Base-by-base conservation (phyloP, 805 yeast species). In the Pichia phayaonensis region DNA sequence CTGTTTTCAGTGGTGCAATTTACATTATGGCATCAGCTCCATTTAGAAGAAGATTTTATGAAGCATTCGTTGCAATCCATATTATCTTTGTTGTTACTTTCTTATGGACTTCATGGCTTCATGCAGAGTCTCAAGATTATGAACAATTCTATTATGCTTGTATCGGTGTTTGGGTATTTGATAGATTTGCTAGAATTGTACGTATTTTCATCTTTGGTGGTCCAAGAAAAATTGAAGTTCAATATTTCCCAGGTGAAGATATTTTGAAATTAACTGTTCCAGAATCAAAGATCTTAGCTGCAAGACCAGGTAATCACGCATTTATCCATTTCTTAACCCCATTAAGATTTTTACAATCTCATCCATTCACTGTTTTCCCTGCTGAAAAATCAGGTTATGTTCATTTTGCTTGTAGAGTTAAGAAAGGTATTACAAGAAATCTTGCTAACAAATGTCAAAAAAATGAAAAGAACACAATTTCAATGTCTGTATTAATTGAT, bases 311-410 rank as follows among this genome's bases (percentile, higher is more conserved):
- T 39, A 68, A 78, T 15, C 81, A 72, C 61, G 82, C 79, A 2
- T 86, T 71, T 58, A 65, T 86, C 38, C 75, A 82, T 65, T 80
- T 84, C 62, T 54, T 82, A 51, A 68, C 76, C 42, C 71, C 75
- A 20, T 60, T 66, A 3, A 65, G 73, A 39, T 80, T 83, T 62
- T 83, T 42, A 52, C 59, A 55, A 52, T 77, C 86, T 1, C 90
- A 84, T 63, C 90, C 92, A 4, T 84, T 86, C 66, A 82, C 90
- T 1, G 64, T 78, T 8, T 67, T 77, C 45, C 73, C 73, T 46
- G 60, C 63, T 7, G 55, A 54, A 21, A 64, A 68, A 42, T 67
- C 68, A 39, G 67, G 70, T 53, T 64, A 66, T 44, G 59, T 79
- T 11, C 65, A 69, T 1, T 65, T 77, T 45, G 73, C 69, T 56